Base-by-base conservation (phyloP, 1,284 basidiomycete species). In the Inonotus hispidus region DNA sequence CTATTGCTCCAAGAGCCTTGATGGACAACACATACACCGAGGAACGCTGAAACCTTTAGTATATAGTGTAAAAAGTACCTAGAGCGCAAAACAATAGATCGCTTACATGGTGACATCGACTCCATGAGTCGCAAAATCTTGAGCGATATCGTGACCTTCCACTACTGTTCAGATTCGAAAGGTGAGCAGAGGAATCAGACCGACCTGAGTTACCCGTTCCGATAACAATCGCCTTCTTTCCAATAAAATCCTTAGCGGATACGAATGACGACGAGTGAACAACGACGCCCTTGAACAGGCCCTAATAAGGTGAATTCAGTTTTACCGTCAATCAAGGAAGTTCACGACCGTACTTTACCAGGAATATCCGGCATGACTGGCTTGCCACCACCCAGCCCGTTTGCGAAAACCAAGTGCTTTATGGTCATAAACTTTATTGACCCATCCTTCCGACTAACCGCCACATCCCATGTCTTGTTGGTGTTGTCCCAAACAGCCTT, bases 391-490 rank as follows among this genome's bases (percentile, higher is more conserved):
- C 68, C 72, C 3, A 74, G 69, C 16, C 75, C 75, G 5, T 71
- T 75, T 2, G 75, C 74, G 41, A 76, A 63, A n/a, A 77, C 63
- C 32, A 68, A 41, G 56, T 66, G 65, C 14, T 56, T 63, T 29
- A 72, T 69, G 6, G 55, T 65, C 59, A 76, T 66, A 16, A 23
- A 37, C 32, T 46, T 49, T 13, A 21, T 37, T 19, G 27, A 11
- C n/a, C 45, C 45, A 53, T 79, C 76, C 2, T 65, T 68, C 21
- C 73, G 74, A 58, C 75, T 66, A 11, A 87, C 74, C 3, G 71
- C 77, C 16, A 87, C 79, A 45, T 75, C 67, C 86, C 85, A 89
- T 32, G 19, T 29, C 62, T 76, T 77, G n/a, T 75, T 69, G 25
- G 8, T 43, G 10, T 21, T 69, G 65, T 83, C 77, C 64, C 79